A percentile compares a stretch with the other conserved stretches of the same genome.
These are phyloP conservation scores for Kluyveromyces sp. DNA, from an alignment of 1,139 yeast genomes.

Conservation along the genomic window DNA sequence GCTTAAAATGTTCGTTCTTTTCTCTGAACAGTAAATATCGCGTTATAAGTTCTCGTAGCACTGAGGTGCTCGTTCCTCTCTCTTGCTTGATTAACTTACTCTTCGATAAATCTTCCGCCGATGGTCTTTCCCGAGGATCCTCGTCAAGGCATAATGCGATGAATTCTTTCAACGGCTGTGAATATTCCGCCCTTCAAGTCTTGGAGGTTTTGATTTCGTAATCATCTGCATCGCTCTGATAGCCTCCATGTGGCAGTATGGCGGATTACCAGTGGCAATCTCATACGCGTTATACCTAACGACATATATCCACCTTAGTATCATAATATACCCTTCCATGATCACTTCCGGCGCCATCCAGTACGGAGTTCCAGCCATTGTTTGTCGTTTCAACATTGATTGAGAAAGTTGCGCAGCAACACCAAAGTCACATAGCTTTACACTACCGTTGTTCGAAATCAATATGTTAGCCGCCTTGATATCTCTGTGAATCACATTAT, in stretches of 20 bases:
- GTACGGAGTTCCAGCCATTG: slow-evolving; percentile 98
- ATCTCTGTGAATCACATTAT: slow-evolving; percentile 92
- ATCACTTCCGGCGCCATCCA: slow-evolving; percentile 99
- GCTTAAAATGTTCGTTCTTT: slow-evolving; percentile 34
- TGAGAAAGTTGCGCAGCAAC: slow-evolving; percentile 90
- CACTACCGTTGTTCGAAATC: slow-evolving; percentile 81
- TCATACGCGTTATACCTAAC: slow-evolving; percentile 91
- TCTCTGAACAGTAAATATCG: slow-evolving; percentile 79
- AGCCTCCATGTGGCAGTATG: slow-evolving; percentile 92
- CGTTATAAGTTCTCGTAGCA: slow-evolving; percentile 69
- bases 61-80: slow-evolving; percentile 49
- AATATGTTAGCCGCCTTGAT: slow-evolving; percentile 92
- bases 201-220: slow-evolving; percentile 87
- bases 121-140: slow-evolving; percentile 78
- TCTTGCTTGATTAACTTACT: slow-evolving; percentile 63
- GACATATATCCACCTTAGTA: slow-evolving; percentile 87
- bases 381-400: slow-evolving; percentile 72
- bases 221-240: slow-evolving; percentile 91
- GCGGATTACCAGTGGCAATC: slow-evolving; percentile 95
- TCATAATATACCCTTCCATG: slow-evolving; percentile 79
- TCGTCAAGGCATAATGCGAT: slow-evolving; percentile 91
- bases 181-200: slow-evolving; percentile 87
- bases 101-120: slow-evolving; percentile 77
- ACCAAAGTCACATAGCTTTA: slow-evolving; percentile 93
- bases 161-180: slow-evolving; percentile 70